phyloP scores from a whole-genome alignment of 768 basidiomycete genomes.

The Boletus subparvulus region DNA sequence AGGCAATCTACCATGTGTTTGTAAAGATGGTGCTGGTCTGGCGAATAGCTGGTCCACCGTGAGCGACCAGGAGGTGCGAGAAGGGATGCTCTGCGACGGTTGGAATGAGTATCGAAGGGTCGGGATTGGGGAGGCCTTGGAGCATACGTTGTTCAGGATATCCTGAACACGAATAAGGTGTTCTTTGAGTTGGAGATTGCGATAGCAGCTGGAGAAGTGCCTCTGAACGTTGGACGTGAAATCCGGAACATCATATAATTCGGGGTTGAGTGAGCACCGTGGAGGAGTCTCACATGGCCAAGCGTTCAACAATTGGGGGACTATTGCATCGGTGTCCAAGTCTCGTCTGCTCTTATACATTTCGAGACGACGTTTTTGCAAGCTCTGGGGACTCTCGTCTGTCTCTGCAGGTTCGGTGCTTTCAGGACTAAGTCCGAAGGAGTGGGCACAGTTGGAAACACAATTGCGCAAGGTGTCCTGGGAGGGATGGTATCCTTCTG shows the following conservation, averaged over 20 bases:
- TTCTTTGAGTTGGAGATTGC: constrained; percentile 8
- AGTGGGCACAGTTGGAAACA: not conserved
- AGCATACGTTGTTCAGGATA: not conserved
- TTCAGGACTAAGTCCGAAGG: constrained; percentile 15
- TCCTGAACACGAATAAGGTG: constrained; percentile 9
- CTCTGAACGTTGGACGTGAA: not conserved
- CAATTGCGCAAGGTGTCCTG: not conserved
- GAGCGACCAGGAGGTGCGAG: not conserved
- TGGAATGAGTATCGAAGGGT: not conserved
- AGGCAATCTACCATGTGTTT: not conserved
- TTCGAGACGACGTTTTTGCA: not conserved
- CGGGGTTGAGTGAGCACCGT: not conserved
- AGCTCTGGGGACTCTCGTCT: too few species aligned
- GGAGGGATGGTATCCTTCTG: too few species aligned
- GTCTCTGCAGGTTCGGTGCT: too few species aligned
- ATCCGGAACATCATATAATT: not conserved
- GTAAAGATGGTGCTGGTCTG: not conserved
- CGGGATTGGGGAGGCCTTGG: not conserved
- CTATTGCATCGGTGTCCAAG: not conserved
- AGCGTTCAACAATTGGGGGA: not conserved
- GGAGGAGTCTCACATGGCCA: constrained; percentile 21
- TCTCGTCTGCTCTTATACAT: constrained; percentile 1
- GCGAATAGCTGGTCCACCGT: not conserved
- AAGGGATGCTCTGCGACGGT: not conserved
- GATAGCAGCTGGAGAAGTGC: constrained; percentile 15